Evolutionary conservation across 192 early-diverging fungal species (phyloP), one percentile per base, ranked within the genome.

Genomic region (Dissophora globulifera): DNA sequence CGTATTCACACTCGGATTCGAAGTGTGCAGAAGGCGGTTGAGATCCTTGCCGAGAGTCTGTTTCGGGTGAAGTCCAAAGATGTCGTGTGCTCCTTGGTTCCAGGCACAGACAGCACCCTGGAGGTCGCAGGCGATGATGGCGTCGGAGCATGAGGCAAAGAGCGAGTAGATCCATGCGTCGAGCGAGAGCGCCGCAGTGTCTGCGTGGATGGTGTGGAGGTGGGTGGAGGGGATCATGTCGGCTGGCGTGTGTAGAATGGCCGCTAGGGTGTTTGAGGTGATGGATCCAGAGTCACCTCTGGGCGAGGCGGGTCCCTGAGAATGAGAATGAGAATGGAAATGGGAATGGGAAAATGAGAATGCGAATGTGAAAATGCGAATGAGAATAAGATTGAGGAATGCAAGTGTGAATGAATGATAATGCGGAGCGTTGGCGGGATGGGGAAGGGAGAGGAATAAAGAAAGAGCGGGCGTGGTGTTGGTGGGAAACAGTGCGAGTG

Each of bases 81-180:
- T 62, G 4, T 30, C 23, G 0, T 66, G 57, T 23, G 72, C 62
- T 2, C 63, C 52, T 6, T 54, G 48, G 38, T 67, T 76, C 54
- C 63, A 67, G 20, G 72, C 56, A 27, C 63, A 66, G 64, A 76
- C 46, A 12, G 31, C 32, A 41, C 72, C 72, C 16, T 61, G 51
- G 20, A 67, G 50, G 40, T 76, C 72, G 23, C 72, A 76, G 30
- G 64, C 58, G 25, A 76, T 50, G 46, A 76, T 76, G 12, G 72
- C 63, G 45, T 76, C 64, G 26, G 50, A 17, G 5, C 29, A 20
- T 7, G 72, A 76, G 11, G 63, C n/a, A 12, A 76, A 57, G 19
- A 71, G 45, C 9, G 69, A 62, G 17, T 41, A 57, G 69, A 71
- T 71, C 69, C 52, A 71, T 22, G 51, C 19, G 25, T 69, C 54